phyloP scores from a whole-genome alignment of 305 asterid species.

The Petunia hybrid region DNA sequence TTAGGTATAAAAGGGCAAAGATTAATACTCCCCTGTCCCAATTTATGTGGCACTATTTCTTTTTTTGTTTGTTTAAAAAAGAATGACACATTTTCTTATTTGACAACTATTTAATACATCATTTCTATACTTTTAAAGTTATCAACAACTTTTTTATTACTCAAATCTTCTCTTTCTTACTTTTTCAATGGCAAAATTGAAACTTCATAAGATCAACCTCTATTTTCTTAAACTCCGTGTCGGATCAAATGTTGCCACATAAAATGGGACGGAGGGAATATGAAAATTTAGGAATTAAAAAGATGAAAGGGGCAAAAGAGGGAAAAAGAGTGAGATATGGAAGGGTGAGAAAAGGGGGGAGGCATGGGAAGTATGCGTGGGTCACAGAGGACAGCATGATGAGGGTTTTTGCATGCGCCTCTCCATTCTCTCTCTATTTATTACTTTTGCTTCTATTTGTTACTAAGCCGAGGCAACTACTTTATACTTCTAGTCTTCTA shows the following conservation, averaged over 20 bases:
- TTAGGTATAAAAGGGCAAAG: background rate
- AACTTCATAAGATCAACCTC: too few relatives aligned
- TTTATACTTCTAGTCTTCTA: background rate
- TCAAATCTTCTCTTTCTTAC: too few relatives aligned
- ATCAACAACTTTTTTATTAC: too few relatives aligned
- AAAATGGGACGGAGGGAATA: background rate
- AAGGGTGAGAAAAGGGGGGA: constrained; percentile 37
- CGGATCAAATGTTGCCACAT: too few relatives aligned
- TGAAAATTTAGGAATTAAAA: background rate
- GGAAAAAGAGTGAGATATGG: constrained; percentile 2
- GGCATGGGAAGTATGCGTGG: constrained; percentile 50
- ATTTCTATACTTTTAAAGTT: background rate
- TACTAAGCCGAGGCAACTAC: background rate
- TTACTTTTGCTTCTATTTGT: background rate
- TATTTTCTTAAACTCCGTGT: too few relatives aligned
- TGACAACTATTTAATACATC: background rate
- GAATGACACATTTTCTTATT: too few relatives aligned
- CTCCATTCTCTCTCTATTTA: constrained; percentile 32
- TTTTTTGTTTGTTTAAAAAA: too few relatives aligned
- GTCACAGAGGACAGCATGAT: constrained; percentile 54
- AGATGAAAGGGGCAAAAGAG: constrained; percentile 18
- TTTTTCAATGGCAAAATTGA: too few relatives aligned
- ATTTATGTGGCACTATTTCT: too few relatives aligned
- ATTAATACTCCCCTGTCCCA: background rate
- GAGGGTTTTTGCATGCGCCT: constrained; percentile 61